Base-by-base conservation (phyloP, 805 yeast species). In the Ogataea methanolica region DNA sequence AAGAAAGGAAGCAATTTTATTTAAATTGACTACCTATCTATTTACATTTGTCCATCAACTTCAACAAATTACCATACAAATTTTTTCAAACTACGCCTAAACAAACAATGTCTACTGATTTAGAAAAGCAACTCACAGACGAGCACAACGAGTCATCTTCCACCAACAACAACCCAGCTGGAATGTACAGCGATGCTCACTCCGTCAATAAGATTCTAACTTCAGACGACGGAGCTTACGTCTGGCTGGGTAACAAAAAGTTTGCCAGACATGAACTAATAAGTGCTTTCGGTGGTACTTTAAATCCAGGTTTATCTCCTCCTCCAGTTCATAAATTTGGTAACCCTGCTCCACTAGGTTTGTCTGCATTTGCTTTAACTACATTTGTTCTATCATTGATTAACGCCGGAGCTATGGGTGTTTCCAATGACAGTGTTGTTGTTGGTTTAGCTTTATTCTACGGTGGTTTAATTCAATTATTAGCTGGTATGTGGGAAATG, bases 201-300 rank as follows among this genome's bases (percentile, higher is more conserved):
- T 26, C 43, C 12, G 51, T 63, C 16, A 50, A 56, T 15, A 57
- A 50, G 35, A 59, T 65, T 15, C 73, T 79, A 6, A 59, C 81
- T 2, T 78, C 88, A 17, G 69, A 62, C 3, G 84, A 82, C 56
- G 81, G 81, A 38, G 85, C 84, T 41, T 82, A 79, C 61, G 73
- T 88, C 47, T 79, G 72, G 52, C 78, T 88, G 54, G 96, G 96
- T 4, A 75, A 81, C 57, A 82, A 84, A 52, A 82, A 78, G 63
- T 88, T 84, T 51, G 72, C 79, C 46, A 78, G 75, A 56, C 64
- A 73, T 44, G 91, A 85, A 43, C 71, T 85, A 47, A 67, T 71
- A 44, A 66, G 66, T 23, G 92, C 92, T 2, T 85, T 85, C 54
- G 96, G 96, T 65, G 96, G 96, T 82, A 75, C 85, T 17, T 69